Conservation (phyloP, 352 stramenopile genomes). For the Globisporangium parvum region DNA sequence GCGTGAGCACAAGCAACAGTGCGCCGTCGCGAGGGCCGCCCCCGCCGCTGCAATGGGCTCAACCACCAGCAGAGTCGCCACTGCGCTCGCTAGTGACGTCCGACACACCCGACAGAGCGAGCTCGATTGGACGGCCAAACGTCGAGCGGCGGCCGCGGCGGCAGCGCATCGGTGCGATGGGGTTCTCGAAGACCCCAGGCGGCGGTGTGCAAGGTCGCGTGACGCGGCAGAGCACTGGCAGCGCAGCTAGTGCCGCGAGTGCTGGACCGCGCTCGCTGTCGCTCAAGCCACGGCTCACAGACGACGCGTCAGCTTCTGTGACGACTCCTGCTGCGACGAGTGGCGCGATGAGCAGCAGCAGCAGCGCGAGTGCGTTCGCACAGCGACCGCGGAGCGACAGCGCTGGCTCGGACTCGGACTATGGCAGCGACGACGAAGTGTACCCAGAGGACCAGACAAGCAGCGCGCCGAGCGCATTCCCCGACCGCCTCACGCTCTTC, state of each 20-base stretch:
- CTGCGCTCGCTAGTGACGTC: slow-evolving; percentile 4
- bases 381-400: slow-evolving; percentile 40
- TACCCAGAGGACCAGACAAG: slow-evolving; percentile 40
- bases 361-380: not conserved
- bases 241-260: slow-evolving; percentile 11
- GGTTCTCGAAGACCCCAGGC: slow-evolving; percentile 20
- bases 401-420: slow-evolving; percentile 34
- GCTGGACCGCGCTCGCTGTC: slow-evolving; percentile 13
- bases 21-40: not conserved
- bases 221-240: slow-evolving; percentile 12
- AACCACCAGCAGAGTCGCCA: not conserved
- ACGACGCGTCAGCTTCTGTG: slow-evolving; percentile 1
- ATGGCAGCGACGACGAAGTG: slow-evolving; percentile 52
- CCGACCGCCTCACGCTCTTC: slow-evolving; percentile 7
- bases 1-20: slow-evolving; percentile 7
- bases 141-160: slow-evolving; percentile 33
- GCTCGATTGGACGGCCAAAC: slow-evolving; percentile 4
- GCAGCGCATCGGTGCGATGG: slow-evolving; percentile 46
- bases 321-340: slow-evolving; percentile 4
- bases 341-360: slow-evolving; percentile 8
- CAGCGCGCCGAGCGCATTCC: slow-evolving; percentile 37
- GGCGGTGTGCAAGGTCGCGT: slow-evolving; percentile 4
- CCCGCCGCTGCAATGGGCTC: not conserved
- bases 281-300: slow-evolving; percentile 29
- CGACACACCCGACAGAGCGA: slow-evolving; percentile 4